Evolutionary conservation across 192 early-diverging fungal genomes (phyloP).

Genomic region (Spinellus fusiger): DNA sequence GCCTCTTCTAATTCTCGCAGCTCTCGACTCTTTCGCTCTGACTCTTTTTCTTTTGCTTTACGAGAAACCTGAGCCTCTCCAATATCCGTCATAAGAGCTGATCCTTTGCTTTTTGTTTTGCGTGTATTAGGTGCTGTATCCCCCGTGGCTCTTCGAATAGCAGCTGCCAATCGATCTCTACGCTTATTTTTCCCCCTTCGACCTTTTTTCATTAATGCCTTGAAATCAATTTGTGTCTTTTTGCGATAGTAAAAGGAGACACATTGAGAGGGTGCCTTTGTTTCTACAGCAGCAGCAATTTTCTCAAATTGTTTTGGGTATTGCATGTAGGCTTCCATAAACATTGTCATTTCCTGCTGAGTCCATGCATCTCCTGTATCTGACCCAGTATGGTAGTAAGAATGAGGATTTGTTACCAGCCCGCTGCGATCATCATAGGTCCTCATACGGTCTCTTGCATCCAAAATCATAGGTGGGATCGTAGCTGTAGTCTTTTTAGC

Average conservation of each 20-base stretch:
- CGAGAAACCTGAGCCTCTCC: constrained; percentile 42
- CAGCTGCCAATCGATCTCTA: constrained; percentile 31
- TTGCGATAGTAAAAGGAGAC: constrained; percentile 76
- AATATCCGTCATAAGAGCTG: constrained; percentile 45
- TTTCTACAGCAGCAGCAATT: constrained; percentile 55
- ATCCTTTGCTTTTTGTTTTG: constrained; percentile 32
- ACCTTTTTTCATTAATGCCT: constrained; percentile 49
- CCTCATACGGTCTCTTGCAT: constrained; percentile 43
- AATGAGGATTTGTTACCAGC: constrained; percentile 48
- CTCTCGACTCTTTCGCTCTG: constrained; percentile 38
- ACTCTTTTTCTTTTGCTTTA: constrained; percentile 36
- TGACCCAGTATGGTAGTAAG: constrained; percentile 54
- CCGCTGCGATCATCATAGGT: constrained; percentile 58
- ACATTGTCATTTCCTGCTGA: constrained; percentile 54
- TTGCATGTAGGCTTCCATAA: constrained; percentile 58
- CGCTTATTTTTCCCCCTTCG: constrained; percentile 46
- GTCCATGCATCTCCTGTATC: constrained; percentile 61
- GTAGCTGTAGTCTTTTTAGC: constrained; percentile 65
- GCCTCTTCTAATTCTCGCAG: constrained; percentile 41
- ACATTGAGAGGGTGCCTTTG: constrained; percentile 64
- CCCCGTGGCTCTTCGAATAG: constrained; percentile 32
- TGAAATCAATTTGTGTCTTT: constrained; percentile 68
- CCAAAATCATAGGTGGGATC: constrained; percentile 69
- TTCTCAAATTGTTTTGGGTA: constrained; percentile 75
- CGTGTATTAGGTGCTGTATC: constrained; percentile 27